Conservation (phyloP, 2,329 filamentous ascomycete species). For the Phaeosphaeriaceae sp. region DNA sequence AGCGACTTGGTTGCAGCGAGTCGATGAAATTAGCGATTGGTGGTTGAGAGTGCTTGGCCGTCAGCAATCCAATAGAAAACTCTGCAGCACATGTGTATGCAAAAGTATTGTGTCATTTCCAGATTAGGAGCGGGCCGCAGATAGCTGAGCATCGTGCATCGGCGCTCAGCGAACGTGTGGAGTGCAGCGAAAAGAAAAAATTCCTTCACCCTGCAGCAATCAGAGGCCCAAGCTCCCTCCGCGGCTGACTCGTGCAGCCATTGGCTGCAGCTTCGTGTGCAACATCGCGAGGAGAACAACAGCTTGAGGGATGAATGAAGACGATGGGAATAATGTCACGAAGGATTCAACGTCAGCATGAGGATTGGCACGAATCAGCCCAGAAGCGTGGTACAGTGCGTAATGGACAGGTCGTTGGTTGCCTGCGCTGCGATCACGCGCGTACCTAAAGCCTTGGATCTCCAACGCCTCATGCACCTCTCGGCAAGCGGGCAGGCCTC, state of each 20-base stretch:
- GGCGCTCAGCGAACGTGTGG: constrained; percentile 29
- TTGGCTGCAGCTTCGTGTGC: constrained; percentile 22
- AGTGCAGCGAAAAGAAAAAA: constrained; percentile 19
- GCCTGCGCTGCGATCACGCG: constrained; percentile 29
- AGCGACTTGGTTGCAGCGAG: not conserved
- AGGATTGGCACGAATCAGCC: not conserved
- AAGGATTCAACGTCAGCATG: not conserved
- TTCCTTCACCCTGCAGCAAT: constrained; percentile 12
- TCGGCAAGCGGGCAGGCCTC: constrained; percentile 18
- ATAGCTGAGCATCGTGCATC: constrained; percentile 11
- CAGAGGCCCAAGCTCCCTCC: constrained; percentile 16
- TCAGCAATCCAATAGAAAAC: constrained; percentile 13
- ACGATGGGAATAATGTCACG: no score
- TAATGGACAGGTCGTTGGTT: constrained; percentile 14
- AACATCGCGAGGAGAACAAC: constrained; percentile 5
- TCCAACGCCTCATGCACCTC: constrained; percentile 19
- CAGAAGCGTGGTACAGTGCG: constrained; percentile 13
- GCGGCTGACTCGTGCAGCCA: constrained; percentile 28
- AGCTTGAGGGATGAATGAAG: not conserved
- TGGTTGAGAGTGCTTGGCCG: not conserved
- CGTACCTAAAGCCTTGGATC: constrained; percentile 18
- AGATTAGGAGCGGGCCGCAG: constrained; percentile 11
- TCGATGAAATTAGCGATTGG: not conserved
- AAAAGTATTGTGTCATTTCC: constrained; percentile 2
- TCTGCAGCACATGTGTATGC: constrained; percentile 13